Conservation (phyloP, 2,329 filamentous ascomycete species). For the Clonostachys rhizophaga region DNA sequence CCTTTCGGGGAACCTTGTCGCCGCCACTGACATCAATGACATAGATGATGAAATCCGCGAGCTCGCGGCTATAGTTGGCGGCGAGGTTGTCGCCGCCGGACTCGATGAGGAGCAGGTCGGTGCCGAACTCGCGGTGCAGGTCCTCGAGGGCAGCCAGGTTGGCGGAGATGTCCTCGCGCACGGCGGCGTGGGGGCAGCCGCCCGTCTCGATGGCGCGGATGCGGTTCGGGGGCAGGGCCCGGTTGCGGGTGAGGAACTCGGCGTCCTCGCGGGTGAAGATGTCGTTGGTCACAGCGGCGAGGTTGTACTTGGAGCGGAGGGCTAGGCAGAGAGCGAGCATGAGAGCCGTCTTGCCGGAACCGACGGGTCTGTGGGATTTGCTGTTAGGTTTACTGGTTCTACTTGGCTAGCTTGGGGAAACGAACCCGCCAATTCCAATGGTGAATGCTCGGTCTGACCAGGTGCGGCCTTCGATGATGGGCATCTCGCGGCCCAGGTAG, state of each 20-base stretch:
- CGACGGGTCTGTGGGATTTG: conserved; percentile 65
- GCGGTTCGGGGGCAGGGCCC: conserved; percentile 74
- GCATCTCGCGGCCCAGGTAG: conserved; percentile 87
- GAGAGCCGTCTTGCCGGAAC: conserved; percentile 93
- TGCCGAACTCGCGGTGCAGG: conserved; percentile 72
- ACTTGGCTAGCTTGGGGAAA: not conserved
- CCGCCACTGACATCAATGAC: conserved; percentile 96
- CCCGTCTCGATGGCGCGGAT: conserved; percentile 97
- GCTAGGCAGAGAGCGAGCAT: conserved; percentile 91
- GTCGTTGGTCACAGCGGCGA: conserved; percentile 97
- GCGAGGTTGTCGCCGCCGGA: conserved; percentile 94
- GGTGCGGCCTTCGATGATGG: conserved; percentile 80
- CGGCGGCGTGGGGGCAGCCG: conserved; percentile 93
- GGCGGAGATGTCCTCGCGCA: conserved; percentile 91
- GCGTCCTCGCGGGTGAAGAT: conserved; percentile 98
- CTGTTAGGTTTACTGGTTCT: not conserved
- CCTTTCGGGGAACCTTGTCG: conserved; percentile 95
- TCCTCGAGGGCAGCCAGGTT: conserved; percentile 92
- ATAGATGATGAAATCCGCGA: conserved; percentile 97
- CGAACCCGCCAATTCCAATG: conserved; percentile 94
- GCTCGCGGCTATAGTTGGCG: conserved; percentile 90
- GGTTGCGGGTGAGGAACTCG: conserved; percentile 88
- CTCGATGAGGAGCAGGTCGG: conserved; percentile 90
- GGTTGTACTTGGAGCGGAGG: conserved; percentile 74
- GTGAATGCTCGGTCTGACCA: conserved; percentile 92